A percentile compares a stretch with the other conserved stretches of the same genome.
These are phyloP conservation scores for Alternaria triticina DNA, from an alignment of 2,329 filamentous ascomycete genomes.

Conservation along the genomic window DNA sequence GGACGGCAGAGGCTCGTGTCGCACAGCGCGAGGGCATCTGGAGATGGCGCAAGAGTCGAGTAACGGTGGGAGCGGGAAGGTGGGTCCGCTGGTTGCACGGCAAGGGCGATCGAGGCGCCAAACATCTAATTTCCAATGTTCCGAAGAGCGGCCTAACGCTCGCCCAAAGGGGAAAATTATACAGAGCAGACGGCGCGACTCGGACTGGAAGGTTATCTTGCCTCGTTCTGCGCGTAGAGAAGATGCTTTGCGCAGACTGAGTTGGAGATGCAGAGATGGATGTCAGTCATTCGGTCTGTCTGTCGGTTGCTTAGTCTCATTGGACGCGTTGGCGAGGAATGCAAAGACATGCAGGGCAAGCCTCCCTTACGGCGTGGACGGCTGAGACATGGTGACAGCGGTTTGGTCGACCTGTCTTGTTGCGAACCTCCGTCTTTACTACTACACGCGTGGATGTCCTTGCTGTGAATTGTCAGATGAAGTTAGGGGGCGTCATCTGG, in stretches of 20 bases:
- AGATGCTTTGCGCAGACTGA: not conserved
- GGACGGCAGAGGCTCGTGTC: not conserved
- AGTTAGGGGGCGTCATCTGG: not conserved
- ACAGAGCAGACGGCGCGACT: conserved; percentile 6
- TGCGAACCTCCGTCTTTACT: not conserved
- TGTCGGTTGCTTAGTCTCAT: not conserved
- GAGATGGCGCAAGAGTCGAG: conserved; percentile 16
- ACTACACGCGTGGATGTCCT: not conserved
- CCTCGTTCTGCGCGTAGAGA: not conserved
- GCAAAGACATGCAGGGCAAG: conserved; percentile 23
- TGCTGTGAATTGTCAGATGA: not conserved
- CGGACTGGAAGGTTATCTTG: not conserved
- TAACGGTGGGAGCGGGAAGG: conserved; percentile 15
- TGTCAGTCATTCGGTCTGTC: not conserved
- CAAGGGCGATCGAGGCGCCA: conserved; percentile 28
- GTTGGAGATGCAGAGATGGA: conserved; percentile 5
- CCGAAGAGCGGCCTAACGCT: conserved; percentile 23
- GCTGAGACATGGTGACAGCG: conserved; percentile 23
- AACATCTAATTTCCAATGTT: conserved; percentile 37
- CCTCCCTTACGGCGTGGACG: conserved; percentile 20
- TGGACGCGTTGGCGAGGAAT: conserved; percentile 19
- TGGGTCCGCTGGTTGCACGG: conserved; percentile 25
- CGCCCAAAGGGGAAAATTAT: conserved; percentile 19
- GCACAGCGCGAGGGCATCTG: not conserved
- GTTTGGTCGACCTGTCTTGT: not conserved